Evolutionary conservation across 1,139 yeast genomes (phyloP).

Genomic region (Kluyveromyces sp.): DNA sequence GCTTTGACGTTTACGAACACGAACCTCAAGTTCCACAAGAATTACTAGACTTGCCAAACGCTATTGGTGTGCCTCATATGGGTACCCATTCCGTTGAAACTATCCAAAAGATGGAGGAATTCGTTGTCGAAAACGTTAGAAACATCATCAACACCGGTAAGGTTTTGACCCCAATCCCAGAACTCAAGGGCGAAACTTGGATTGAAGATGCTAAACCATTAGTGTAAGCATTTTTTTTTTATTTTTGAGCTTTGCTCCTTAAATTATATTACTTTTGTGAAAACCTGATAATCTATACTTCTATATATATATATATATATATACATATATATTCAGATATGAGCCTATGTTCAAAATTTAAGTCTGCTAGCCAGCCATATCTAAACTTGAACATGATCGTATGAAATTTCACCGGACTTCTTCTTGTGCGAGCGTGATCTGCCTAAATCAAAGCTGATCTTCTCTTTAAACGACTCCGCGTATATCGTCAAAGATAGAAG

Average conservation of each 20-base stretch:
- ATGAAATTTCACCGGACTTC: slow-evolving; percentile 13
- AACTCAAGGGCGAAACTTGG: slow-evolving; percentile 36
- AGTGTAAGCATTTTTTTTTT: not conserved
- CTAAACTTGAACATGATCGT: slow-evolving; percentile 17
- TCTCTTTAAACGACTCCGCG: not conserved
- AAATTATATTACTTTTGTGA: not conserved
- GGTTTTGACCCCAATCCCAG: slow-evolving; percentile 62
- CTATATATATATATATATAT: too few species aligned
- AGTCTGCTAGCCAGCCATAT: not conserved
- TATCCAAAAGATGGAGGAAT: slow-evolving; percentile 46
- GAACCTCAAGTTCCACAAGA: slow-evolving; percentile 70
- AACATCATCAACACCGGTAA: slow-evolving; percentile 47
- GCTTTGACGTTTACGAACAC: slow-evolving; percentile 75
- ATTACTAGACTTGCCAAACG: slow-evolving; percentile 44
- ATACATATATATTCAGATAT: too few species aligned
- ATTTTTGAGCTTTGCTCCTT: not conserved
- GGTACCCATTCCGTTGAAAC: slow-evolving; percentile 68
- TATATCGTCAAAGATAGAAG: slow-evolving; percentile 1
- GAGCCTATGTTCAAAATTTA: too few species aligned
- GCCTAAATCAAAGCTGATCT: slow-evolving; percentile 5
- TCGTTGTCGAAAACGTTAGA: slow-evolving; percentile 36
- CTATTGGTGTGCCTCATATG: slow-evolving; percentile 69
- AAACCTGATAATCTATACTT: not conserved
- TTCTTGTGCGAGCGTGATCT: slow-evolving; percentile 7
- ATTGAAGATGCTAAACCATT: slow-evolving; percentile 14